Evolutionary conservation across 1,284 basidiomycete species (phyloP).

Genomic region (Fomes fomentarius): DNA sequence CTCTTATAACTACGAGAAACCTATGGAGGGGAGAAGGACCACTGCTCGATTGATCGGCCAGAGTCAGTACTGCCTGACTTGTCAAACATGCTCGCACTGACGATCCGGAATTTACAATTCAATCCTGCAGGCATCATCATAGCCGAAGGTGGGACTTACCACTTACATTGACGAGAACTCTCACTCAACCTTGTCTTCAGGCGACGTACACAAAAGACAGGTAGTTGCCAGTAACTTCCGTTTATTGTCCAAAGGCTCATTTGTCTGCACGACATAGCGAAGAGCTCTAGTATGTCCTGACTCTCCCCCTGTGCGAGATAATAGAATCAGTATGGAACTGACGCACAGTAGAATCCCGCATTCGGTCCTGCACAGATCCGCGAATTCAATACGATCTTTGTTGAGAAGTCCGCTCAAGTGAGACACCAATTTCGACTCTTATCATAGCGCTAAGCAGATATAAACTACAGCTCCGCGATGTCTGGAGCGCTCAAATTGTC

Average conservation of each 20-base stretch:
- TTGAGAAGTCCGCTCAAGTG: slow-evolving; percentile 54
- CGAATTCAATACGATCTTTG: slow-evolving; percentile 55
- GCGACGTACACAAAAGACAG: background rate
- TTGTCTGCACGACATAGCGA: background rate
- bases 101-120: no score
- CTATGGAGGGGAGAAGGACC: background rate
- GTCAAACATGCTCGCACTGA: no score
- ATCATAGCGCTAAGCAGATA: background rate
- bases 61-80: no score
- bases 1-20: background rate
- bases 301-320: no score
- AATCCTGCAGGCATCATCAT: background rate
- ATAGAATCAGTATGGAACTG: no score
- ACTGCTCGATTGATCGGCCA: background rate
- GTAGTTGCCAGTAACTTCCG: background rate
- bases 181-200: background rate
- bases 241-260: background rate
- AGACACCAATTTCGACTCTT: background rate
- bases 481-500: background rate
- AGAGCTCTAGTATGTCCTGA: background rate
- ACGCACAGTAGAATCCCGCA: slow-evolving; percentile 50
- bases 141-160: background rate
- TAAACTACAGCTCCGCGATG: background rate
- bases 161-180: background rate
- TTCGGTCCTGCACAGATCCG: slow-evolving; percentile 58